phyloP scores from a whole-genome alignment of 1,139 yeast species.

The Yamadazyma atmosphaerica region DNA sequence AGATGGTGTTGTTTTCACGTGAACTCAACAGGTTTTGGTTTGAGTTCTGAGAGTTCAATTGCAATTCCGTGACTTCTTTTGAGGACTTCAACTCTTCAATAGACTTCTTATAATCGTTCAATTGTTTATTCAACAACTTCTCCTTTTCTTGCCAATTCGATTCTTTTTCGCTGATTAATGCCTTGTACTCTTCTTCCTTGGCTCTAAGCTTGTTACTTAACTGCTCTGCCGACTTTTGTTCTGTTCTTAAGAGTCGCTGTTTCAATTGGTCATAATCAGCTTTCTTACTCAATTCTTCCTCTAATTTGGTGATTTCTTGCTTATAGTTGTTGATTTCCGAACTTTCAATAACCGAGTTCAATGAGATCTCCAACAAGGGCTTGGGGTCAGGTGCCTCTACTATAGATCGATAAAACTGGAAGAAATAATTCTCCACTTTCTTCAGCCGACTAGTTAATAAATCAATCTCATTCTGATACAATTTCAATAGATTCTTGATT shows the following conservation, averaged over 20 bases:
- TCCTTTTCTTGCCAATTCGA: constrained; percentile 59
- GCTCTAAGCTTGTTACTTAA: constrained; percentile 48
- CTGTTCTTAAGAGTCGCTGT: constrained; percentile 55
- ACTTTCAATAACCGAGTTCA: constrained; percentile 63
- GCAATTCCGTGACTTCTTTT: constrained; percentile 54
- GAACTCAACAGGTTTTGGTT: constrained; percentile 29
- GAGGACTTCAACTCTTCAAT: constrained; percentile 56
- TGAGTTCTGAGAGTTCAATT: constrained; percentile 31
- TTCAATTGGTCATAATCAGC: constrained; percentile 83
- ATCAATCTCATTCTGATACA: constrained; percentile 89
- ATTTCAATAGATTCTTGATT: constrained; percentile 68
- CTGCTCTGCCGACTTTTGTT: constrained; percentile 56
- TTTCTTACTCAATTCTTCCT: constrained; percentile 59
- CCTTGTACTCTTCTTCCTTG: constrained; percentile 62
- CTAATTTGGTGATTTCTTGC: constrained; percentile 54
- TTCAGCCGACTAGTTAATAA: constrained; percentile 75
- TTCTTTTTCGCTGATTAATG: constrained; percentile 62
- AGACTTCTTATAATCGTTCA: constrained; percentile 48
- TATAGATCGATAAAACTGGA: constrained; percentile 69
- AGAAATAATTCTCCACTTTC: constrained; percentile 67
- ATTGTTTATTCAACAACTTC: constrained; percentile 40
- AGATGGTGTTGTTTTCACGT: constrained; percentile 22
- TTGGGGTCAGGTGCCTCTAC: constrained; percentile 94
- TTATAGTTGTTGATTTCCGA: constrained; percentile 55
- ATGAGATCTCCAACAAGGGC: constrained; percentile 71